phyloP scores from a whole-genome alignment of 495 filamentous ascomycete genomes.

The Parmelia sp. region DNA sequence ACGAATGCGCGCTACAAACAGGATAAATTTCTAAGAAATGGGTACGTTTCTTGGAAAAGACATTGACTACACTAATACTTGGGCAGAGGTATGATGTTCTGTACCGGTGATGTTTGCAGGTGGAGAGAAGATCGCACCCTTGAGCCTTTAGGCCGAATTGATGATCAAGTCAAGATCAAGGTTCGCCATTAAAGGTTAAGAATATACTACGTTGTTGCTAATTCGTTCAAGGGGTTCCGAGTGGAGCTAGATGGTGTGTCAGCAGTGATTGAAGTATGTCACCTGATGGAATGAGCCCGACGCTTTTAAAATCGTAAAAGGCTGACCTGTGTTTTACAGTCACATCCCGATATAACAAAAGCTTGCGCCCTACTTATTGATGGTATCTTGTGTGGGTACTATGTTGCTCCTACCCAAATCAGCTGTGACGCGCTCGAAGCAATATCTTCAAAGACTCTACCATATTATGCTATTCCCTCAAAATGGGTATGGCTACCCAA shows the following conservation, averaged over 20 bases:
- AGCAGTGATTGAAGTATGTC: neutral
- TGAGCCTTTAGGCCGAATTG: too few relatives aligned
- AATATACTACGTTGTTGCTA: neutral
- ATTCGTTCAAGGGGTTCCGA: neutral
- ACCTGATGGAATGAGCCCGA: neutral
- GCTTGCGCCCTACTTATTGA: neutral
- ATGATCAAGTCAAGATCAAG: too few relatives aligned
- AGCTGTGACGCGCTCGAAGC: neutral
- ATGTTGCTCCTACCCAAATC: neutral
- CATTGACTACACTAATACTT: too few relatives aligned
- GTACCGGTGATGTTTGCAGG: too few relatives aligned
- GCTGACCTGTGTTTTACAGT: neutral
- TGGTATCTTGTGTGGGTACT: neutral
- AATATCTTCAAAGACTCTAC: neutral
- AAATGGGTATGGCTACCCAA: constrained; percentile 1
- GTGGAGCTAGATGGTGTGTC: constrained; percentile 1
- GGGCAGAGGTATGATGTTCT: too few relatives aligned
- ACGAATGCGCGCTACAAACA: too few relatives aligned
- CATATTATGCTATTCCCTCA: neutral
- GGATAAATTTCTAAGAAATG: too few relatives aligned
- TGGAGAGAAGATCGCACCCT: too few relatives aligned
- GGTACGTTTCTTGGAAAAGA: too few relatives aligned
- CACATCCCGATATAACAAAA: constrained; percentile 2
- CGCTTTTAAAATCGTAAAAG: neutral
- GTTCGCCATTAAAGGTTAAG: too few relatives aligned